These are phyloP conservation scores for Pleurotus platypus DNA, from an alignment of 768 basidiomycete species.

Conservation along the genomic window DNA sequence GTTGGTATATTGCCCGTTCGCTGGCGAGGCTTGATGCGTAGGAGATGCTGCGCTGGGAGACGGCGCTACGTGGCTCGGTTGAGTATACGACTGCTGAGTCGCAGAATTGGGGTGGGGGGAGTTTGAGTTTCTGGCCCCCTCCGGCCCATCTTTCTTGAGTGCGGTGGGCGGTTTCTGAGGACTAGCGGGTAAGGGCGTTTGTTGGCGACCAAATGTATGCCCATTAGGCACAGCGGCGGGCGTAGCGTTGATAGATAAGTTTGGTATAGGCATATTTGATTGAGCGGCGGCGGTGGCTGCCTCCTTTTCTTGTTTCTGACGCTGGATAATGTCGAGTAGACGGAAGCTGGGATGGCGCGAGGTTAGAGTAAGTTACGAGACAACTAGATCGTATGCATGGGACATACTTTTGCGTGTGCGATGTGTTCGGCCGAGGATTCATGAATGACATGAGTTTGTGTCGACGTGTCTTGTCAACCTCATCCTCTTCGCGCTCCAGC, in stretches of 20 bases:
- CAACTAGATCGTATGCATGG: constrained; percentile 4
- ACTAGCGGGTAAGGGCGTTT: not conserved
- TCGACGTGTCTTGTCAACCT: constrained; percentile 67
- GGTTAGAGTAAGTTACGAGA: constrained; percentile 4
- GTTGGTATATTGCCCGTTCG: not conserved
- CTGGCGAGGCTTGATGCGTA: not conserved
- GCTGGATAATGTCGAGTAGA: constrained; percentile 48
- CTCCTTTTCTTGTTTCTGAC: constrained; percentile 8
- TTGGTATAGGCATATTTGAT: constrained; percentile 3
- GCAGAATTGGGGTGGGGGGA: constrained; percentile 10
- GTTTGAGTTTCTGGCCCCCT: not conserved
- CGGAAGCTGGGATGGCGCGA: constrained; percentile 39
- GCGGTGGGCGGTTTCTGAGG: not conserved
- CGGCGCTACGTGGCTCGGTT: constrained; percentile 2
- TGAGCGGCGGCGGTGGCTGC: constrained; percentile 6
- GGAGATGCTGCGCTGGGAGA: constrained; percentile 12
- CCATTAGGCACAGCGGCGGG: not conserved
- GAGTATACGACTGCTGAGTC: constrained; percentile 6
- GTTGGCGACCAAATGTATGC: constrained; percentile 1
- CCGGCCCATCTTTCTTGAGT: not conserved
- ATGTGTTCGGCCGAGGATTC: constrained; percentile 54
- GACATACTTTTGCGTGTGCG: constrained; percentile 48
- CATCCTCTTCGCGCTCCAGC: constrained; percentile 72
- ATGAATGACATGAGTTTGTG: constrained; percentile 78
- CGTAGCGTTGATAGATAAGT: not conserved